A percentile compares a stretch with the other conserved stretches of the same genome.
phyloP scores from a whole-genome alignment of 805 yeast species.

The Lipomyces spencermartinsiae region DNA sequence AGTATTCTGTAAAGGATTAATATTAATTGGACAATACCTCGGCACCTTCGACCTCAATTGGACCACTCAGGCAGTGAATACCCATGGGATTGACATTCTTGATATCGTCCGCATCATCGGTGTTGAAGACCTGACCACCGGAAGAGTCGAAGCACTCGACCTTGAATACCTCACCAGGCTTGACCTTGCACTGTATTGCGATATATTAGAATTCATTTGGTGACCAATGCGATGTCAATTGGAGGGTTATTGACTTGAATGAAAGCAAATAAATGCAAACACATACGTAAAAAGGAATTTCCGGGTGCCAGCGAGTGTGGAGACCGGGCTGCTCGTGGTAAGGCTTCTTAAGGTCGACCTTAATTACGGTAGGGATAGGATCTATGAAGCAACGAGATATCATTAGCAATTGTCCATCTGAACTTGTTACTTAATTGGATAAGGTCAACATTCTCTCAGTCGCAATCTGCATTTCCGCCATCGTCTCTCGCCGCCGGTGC shows the following conservation, averaged over 20 bases:
- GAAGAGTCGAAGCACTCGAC: constrained; percentile 62
- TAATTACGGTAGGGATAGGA: constrained; percentile 49
- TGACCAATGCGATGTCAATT: background rate
- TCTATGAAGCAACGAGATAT: constrained; percentile 9
- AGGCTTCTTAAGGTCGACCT: constrained; percentile 53
- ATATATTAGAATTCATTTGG: background rate
- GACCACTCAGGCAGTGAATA: constrained; percentile 59
- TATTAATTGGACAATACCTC: constrained; percentile 39
- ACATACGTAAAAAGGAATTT: constrained; percentile 39
- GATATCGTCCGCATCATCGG: constrained; percentile 57
- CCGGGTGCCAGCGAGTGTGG: constrained; percentile 62
- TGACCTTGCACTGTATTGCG: constrained; percentile 41
- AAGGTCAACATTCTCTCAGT: background rate
- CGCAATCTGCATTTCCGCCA: background rate
- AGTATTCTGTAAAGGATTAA: background rate
- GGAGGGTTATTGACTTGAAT: background rate
- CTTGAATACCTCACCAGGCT: constrained; percentile 54
- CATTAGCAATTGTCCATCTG: background rate
- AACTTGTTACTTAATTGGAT: background rate
- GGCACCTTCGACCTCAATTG: constrained; percentile 54
- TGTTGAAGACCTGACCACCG: constrained; percentile 58
- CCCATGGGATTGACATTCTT: constrained; percentile 53
- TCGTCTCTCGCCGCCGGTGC: background rate
- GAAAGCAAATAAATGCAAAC: background rate
- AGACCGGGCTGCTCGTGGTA: constrained; percentile 56